phyloP scores from a whole-genome alignment of 441 rosid species.

The Erodium moschatum region DNA sequence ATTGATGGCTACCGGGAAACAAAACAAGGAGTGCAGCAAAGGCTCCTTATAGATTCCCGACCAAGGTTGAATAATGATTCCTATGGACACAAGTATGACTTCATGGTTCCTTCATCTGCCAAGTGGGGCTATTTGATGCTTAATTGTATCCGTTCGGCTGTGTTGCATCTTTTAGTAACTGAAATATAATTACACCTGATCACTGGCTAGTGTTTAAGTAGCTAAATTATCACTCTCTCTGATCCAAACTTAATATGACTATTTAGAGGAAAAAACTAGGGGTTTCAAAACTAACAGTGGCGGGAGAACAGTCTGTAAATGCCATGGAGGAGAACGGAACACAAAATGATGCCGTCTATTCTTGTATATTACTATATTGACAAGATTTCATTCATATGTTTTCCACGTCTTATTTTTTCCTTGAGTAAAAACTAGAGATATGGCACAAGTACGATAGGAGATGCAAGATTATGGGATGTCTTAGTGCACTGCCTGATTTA shows the following conservation, averaged over 20 bases:
- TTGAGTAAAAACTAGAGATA: background rate
- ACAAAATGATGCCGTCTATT: too few species aligned
- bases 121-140: background rate
- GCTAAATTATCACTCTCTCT: background rate
- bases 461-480: background rate
- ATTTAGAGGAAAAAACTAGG: background rate
- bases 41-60: conserved; percentile 50
- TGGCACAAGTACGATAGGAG: background rate
- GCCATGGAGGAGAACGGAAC: background rate
- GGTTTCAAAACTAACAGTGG: background rate
- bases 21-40: conserved; percentile 71
- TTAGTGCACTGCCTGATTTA: background rate
- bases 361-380: background rate
- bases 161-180: background rate
- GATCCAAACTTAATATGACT: background rate
- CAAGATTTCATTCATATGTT: background rate
- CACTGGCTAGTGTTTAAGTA: background rate
- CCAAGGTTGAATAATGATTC: conserved; percentile 70
- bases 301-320: background rate
- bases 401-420: background rate
- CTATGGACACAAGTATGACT: conserved; percentile 63
- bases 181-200: background rate
- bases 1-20: conserved; percentile 61
- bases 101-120: conserved; percentile 13
- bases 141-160: background rate